Conservation (phyloP, 75 land plant genomes). For the Pinus albicaulis region DNA sequence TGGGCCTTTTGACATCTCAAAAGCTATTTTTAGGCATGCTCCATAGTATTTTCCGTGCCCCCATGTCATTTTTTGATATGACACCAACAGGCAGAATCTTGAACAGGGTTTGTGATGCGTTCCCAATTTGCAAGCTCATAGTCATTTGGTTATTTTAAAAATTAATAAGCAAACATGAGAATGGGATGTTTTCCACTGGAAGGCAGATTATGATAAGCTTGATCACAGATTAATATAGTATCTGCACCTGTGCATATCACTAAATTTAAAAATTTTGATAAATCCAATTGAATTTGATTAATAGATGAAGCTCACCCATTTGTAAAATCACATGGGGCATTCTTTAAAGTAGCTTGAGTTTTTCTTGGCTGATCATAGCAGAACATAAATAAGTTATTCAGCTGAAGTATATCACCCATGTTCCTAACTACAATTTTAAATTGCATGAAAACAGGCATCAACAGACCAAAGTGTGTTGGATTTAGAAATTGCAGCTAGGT, state of each 20-base stretch:
- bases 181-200: neutral
- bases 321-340: neutral
- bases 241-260: too few species aligned
- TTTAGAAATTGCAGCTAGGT: conserved; percentile 44
- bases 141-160: neutral
- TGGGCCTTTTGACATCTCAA: conserved; percentile 73
- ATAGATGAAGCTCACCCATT: neutral
- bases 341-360: neutral
- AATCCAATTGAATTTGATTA: neutral
- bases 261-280: neutral
- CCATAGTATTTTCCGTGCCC: conserved; percentile 66
- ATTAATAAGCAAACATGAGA: neutral
- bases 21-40: conserved; percentile 70
- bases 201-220: too few species aligned
- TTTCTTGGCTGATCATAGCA: neutral
- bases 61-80: conserved; percentile 95
- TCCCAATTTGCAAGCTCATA: neutral
- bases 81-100: conserved; percentile 93
- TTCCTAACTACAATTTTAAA: neutral
- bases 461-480: conserved; percentile 85
- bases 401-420: neutral
- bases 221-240: too few species aligned
- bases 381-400: neutral
- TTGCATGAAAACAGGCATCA: conserved; percentile 60
- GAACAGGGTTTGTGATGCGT: conserved; percentile 62